phyloP scores from a whole-genome alignment of 1,284 basidiomycete genomes.

The Heimioporus punctisporus region DNA sequence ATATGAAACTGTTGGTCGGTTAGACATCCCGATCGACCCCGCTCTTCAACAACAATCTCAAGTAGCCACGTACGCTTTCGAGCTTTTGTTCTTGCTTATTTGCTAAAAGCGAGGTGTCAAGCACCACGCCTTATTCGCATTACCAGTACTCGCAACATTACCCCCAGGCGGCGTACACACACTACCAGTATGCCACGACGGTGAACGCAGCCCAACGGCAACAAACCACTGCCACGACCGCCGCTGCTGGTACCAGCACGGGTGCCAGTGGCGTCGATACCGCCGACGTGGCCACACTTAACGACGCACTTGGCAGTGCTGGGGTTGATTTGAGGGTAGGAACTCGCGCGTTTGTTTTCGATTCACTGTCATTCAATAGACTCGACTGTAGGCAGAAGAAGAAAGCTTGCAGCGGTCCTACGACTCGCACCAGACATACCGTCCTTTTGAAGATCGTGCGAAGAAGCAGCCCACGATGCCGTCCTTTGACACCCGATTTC shows the following conservation, averaged over 20 bases:
- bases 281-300: constrained; percentile 73
- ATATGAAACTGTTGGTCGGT: constrained; percentile 16
- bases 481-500: constrained; percentile 61
- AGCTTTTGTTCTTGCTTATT: not conserved
- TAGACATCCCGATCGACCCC: constrained; percentile 70
- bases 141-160: constrained; percentile 56
- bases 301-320: constrained; percentile 81
- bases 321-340: constrained; percentile 81
- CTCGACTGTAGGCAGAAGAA: constrained; percentile 67
- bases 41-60: constrained; percentile 64
- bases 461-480: constrained; percentile 70
- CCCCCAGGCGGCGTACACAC: constrained; percentile 51
- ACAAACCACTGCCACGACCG: constrained; percentile 24
- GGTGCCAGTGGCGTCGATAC: constrained; percentile 48
- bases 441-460: constrained; percentile 70
- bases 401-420: constrained; percentile 71
- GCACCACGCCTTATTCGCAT: constrained; percentile 43
- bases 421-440: constrained; percentile 59
- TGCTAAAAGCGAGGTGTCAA: constrained; percentile 15
- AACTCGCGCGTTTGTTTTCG: no score
- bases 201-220: constrained; percentile 30
- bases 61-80: constrained; percentile 41
- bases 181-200: constrained; percentile 50
- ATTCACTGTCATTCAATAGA: not conserved
- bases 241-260: constrained; percentile 22